Base-by-base conservation (phyloP, 2,329 filamentous ascomycete species). In the Trichophyton benhamiae region DNA sequence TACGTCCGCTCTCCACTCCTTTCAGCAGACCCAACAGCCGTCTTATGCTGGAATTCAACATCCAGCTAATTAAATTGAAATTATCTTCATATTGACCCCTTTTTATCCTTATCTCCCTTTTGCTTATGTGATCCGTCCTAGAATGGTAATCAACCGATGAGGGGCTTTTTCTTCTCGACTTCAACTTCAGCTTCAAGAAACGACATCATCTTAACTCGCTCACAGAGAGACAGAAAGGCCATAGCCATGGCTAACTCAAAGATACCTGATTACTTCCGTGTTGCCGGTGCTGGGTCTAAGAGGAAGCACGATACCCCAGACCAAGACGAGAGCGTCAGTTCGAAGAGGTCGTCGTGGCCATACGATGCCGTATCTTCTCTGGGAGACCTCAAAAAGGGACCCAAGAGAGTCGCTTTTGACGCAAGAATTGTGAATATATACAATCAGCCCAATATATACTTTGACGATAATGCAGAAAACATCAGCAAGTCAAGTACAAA, bases 371-470 rank as follows among this genome's bases (percentile, higher is more conserved):
- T 49, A n/a, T 17, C 27, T 3, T 48, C 27, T 9, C 42, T 72
- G 27, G 59, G 63, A 9, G 57, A 65, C n/a, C 62, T 72, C 8
- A 60, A 46, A 22, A 60, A 65, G 8, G 69, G 68, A 0, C 68
- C 68, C 1, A 36, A 60, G 1, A 59, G 61, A 38, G 66, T 69
- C 1, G 63, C 48, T 3, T 62, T 71, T 38, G 65, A 62, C n/a
- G 70, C 62, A 11, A 60, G 68, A 27, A 63, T 72, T 4, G 68
- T 68, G 27, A 71, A 71, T 53, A 62, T 71, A 20, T 69, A 67
- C 38, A 59, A 69, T 27, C 58, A 46, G 2, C 44, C 55, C 2
- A 65, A 63, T 60, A 63, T 62, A 44, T 62, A 58, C 30, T 63
- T 60, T 9, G 44, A 61, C 2, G 41, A 55, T 2, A 36, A 27